Evolutionary conservation across 805 yeast genomes (phyloP).

Genomic region (Saccharomyces kudriavzevii): DNA sequence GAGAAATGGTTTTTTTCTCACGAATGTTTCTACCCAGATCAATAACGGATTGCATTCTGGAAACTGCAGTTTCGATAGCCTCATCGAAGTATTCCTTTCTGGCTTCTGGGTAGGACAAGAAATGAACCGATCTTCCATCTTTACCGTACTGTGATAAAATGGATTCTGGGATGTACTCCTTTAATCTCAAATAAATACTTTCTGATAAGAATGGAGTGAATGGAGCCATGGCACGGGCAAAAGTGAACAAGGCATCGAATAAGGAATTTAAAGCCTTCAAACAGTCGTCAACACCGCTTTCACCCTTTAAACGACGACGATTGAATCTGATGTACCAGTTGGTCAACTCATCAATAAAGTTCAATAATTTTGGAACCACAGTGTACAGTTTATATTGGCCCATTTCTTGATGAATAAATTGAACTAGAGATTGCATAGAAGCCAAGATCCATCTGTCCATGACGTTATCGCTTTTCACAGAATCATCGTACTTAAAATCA

Average conservation of each 20-base stretch:
- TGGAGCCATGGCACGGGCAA: conserved; percentile 96
- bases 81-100: conserved; percentile 75
- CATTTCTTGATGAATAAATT: conserved; percentile 87
- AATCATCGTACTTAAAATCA: conserved; percentile 66
- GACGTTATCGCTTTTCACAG: conserved; percentile 65
- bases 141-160: conserved; percentile 43
- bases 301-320: conserved; percentile 97
- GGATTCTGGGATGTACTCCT: conserved; percentile 50
- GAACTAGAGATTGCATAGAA: conserved; percentile 85
- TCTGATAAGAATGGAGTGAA: conserved; percentile 96
- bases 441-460: conserved; percentile 98
- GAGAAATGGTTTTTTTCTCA: conserved; percentile 87
- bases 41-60: conserved; percentile 94
- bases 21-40: conserved; percentile 94
- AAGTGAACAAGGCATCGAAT: conserved; percentile 80
- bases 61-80: conserved; percentile 77
- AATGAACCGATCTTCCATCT: conserved; percentile 83
- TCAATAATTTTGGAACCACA: conserved; percentile 86
- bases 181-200: conserved; percentile 71
- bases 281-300: conserved; percentile 77
- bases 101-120: conserved; percentile 81
- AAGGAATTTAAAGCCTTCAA: conserved; percentile 81
- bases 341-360: conserved; percentile 87
- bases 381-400: conserved; percentile 81
- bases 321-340: conserved; percentile 98